Conservation (phyloP, 2,329 filamentous ascomycete genomes). For the Claviceps fusiformis region DNA sequence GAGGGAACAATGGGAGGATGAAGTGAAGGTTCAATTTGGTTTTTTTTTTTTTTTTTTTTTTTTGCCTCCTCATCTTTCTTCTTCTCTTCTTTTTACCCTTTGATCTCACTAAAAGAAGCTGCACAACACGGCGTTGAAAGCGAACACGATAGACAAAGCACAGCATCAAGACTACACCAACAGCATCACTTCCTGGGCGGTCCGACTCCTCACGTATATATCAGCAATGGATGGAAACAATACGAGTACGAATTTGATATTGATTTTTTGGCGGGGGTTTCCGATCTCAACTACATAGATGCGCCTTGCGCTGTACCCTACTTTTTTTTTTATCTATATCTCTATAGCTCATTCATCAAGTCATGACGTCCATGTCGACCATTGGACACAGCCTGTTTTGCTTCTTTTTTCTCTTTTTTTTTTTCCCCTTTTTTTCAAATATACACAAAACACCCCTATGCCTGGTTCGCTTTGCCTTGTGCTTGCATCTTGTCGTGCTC, state of each 20-base stretch:
- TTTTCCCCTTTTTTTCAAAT: too few species aligned
- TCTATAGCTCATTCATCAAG: background rate
- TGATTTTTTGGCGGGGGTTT: background rate
- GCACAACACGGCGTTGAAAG: background rate
- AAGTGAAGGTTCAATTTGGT: background rate
- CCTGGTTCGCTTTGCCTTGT: constrained; percentile 18
- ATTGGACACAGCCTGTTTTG: background rate
- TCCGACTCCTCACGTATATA: too few species aligned
- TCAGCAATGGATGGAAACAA: too few species aligned
- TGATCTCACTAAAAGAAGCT: background rate
- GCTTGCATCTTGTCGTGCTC: constrained; percentile 68
- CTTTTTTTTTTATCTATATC: background rate
- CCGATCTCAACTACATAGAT: background rate
- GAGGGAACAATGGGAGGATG: constrained; percentile 34
- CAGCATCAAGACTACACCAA: background rate
- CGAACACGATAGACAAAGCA: background rate
- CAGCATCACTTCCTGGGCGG: background rate
- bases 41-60: background rate
- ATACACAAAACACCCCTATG: too few species aligned
- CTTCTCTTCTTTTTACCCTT: too few species aligned
- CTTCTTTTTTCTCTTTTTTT: background rate
- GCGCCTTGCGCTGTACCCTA: background rate
- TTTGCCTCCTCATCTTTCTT: background rate
- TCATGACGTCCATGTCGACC: background rate
- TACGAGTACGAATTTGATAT: background rate